Percentiles rank a stretch among this genome's conserved stretches.
Conservation (phyloP, 805 yeast genomes). For the Pichia deserticola region DNA sequence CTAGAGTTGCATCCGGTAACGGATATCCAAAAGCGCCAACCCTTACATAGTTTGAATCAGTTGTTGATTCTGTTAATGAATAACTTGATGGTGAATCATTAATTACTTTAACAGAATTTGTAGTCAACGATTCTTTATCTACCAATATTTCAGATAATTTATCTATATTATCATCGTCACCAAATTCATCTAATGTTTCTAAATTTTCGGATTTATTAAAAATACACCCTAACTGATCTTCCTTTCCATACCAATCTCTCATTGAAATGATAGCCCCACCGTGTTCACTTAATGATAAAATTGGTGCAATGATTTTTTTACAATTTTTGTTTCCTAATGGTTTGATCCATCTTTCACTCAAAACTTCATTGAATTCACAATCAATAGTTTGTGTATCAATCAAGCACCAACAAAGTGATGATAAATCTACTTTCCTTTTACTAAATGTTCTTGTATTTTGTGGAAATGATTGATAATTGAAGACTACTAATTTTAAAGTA, state of each 20-base stretch:
- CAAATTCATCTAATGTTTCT: conserved; percentile 15
- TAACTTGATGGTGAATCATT: conserved; percentile 50
- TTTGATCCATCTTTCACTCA: conserved; percentile 81
- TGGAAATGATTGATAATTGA: conserved; percentile 88
- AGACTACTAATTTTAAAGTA: conserved; percentile 82
- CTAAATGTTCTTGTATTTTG: conserved; percentile 74
- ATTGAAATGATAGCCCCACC: conserved; percentile 94
- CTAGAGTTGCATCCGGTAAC: conserved; percentile 86
- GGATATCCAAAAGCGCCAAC: conserved; percentile 94
- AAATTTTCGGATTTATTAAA: conserved; percentile 29
- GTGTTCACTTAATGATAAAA: conserved; percentile 82
- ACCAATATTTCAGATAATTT: conserved; percentile 60
- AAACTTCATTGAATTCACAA: conserved; percentile 83
- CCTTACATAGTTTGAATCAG: conserved; percentile 40
- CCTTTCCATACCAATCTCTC: conserved; percentile 82
- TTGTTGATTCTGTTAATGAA: conserved; percentile 25
- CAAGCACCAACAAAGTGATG: conserved; percentile 80
- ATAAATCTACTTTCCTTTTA: conserved; percentile 68
- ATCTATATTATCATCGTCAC: conserved; percentile 18
- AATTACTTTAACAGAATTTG: conserved; percentile 63
- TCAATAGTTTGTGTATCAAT: conserved; percentile 86
- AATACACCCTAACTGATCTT: conserved; percentile 51
- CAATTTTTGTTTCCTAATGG: conserved; percentile 83
- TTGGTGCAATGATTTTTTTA: conserved; percentile 74
- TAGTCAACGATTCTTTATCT: conserved; percentile 64